Base-by-base conservation (phyloP, 2,329 filamentous ascomycete species). In the Cercospora citrullina region DNA sequence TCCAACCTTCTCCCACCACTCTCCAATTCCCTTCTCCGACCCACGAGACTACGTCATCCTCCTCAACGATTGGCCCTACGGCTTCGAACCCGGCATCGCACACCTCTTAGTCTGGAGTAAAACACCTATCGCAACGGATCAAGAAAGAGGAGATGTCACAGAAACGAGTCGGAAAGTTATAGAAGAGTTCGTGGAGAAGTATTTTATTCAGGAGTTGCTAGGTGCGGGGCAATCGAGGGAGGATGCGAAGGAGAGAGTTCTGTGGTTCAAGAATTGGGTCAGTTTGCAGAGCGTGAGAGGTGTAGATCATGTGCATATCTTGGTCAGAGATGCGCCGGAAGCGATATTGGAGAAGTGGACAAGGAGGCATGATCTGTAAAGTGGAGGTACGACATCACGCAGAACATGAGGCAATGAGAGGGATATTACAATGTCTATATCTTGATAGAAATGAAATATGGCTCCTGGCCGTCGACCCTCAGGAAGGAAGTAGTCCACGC, bases 201-300 rank as follows among this genome's bases (percentile, higher is more conserved):
- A 79, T 28, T 89, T 89, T 75, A 79, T 85, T 12, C 73, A 74
- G 10, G 79, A 80, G 48, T 74, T 85, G 68, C 14, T 12, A 1
- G 67, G 42, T 16, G 33, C 28, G 28, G 30, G 28, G 8, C 16
- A 36, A 36, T 23, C n/a, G 31, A 10, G 26, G 4, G 2, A 18
- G 6, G 60, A n/a, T 12, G 72, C 66, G 3, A 57, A 70, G 23
- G 81, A 82, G 21, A 83, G 83, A 71, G 84, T 89, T 26, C 75
- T 87, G 66, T 90, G 87, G 87, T 90, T 89, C 74, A 89, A 88
- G 81, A 90, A 89, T 72, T 88, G 86, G 81, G 84, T 84, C 8
- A 82, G 82, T 42, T 73, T 89, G 77, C 87, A 89, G 77, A 88
- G 86, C 72, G 86, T 90, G 57, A 79, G 86, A 64, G 83, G 84